A percentile compares a stretch with the other conserved stretches of the same genome.
phyloP scores from a whole-genome alignment of 75 land plant genomes.

The Larix kaempferi region DNA sequence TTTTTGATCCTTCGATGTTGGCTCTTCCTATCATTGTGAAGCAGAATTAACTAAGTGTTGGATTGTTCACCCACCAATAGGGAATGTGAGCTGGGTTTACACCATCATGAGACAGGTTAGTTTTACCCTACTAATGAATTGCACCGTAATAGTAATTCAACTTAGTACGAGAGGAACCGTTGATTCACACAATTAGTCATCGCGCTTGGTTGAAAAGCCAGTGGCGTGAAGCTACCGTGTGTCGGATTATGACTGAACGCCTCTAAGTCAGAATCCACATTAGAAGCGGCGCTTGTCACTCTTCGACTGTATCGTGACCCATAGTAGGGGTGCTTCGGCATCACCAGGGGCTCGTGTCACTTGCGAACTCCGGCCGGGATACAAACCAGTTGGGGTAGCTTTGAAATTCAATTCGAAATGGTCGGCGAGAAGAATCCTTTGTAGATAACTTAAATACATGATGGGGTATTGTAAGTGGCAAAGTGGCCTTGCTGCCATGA shows the following conservation, averaged over 20 bases:
- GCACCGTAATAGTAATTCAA: conserved; percentile 20
- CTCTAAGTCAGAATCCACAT: conserved; percentile 70
- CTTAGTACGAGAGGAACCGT: conserved; percentile 60
- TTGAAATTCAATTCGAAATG: no score
- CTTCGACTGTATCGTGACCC: no score
- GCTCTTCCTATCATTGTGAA: conserved; percentile 45
- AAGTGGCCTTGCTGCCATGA: no score
- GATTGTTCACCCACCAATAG: conserved; percentile 47
- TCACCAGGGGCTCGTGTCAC: no score
- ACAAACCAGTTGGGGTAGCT: no score
- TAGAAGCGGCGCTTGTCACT: conserved; percentile 11
- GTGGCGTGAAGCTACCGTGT: conserved; percentile 54
- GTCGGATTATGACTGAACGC: conserved; percentile 71
- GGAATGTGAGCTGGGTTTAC: conserved; percentile 39
- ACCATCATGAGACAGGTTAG: conserved; percentile 40
- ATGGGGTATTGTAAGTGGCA: no score
- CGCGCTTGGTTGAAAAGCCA: conserved; percentile 46
- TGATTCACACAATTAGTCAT: conserved; percentile 51
- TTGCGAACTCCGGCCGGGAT: no score
- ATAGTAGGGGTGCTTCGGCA: no score
- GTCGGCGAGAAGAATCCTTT: no score
- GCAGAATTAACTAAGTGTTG: conserved; percentile 39
- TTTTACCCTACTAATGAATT: conserved; percentile 45
- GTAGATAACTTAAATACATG: no score
- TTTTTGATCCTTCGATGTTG: conserved; percentile 40